phyloP scores from a whole-genome alignment of 495 filamentous ascomycete genomes.

The Penicillium macrosclerotiorum region DNA sequence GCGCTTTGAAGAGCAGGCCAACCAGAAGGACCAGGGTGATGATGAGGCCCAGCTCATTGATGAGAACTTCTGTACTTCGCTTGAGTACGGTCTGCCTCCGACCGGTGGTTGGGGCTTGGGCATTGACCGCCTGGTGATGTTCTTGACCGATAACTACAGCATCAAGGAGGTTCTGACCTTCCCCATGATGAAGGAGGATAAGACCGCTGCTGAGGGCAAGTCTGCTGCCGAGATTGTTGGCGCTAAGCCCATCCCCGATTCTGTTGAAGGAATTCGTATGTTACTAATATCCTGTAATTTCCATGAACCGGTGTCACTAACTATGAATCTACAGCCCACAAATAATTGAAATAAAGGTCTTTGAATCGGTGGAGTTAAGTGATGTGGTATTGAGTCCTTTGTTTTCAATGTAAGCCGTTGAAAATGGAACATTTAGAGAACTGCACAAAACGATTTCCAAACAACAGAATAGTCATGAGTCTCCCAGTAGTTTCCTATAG shows the following conservation, averaged over 20 bases:
- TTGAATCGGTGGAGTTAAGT: too few relatives aligned
- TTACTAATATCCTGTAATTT: conserved; percentile 34
- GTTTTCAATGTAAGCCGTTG: not conserved
- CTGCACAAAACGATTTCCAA: too few relatives aligned
- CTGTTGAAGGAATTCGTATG: conserved; percentile 72
- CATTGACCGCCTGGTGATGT: conserved; percentile 96
- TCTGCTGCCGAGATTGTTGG: conserved; percentile 64
- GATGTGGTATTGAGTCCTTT: conserved; percentile 2
- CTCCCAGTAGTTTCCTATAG: too few relatives aligned
- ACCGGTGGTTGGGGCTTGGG: conserved; percentile 98
- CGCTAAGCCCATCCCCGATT: conserved; percentile 59
- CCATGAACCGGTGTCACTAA: conserved; percentile 28
- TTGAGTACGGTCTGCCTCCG: conserved; percentile 87
- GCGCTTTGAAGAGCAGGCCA: conserved; percentile 93
- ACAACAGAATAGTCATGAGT: too few relatives aligned
- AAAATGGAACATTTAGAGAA: too few relatives aligned
- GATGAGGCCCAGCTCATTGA: conserved; percentile 96
- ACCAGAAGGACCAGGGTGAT: conserved; percentile 94
- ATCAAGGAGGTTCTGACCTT: conserved; percentile 97
- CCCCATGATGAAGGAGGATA: conserved; percentile 78
- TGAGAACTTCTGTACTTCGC: conserved; percentile 81
- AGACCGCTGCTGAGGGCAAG: conserved; percentile 47
- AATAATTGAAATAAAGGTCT: conserved; percentile 33
- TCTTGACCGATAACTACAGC: conserved; percentile 89
- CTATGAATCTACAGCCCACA: conserved; percentile 35